These are phyloP conservation scores for Cytospora paraplurivora DNA, from an alignment of 2,329 filamentous ascomycete genomes.

Conservation along the genomic window DNA sequence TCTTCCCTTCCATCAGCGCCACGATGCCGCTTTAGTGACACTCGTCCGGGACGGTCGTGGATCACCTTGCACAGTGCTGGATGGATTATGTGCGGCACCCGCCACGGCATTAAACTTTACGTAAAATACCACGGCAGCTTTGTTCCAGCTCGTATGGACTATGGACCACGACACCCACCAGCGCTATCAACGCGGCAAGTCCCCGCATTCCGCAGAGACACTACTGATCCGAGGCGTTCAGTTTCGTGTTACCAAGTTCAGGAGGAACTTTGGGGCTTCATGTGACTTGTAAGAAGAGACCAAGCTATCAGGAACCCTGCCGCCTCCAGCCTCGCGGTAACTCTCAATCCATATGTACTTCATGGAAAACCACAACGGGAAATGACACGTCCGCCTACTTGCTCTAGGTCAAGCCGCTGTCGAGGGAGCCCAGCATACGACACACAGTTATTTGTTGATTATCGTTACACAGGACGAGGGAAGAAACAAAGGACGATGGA, in stretches of 20 bases:
- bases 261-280: not conserved
- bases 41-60: conserved; percentile 10
- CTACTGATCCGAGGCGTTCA: not conserved
- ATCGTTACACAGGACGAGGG: not conserved
- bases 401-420: not conserved
- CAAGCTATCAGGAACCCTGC: not conserved
- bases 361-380: not conserved
- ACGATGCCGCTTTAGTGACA: conserved; percentile 22
- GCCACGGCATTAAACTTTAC: conserved; percentile 2
- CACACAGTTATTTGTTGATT: not conserved
- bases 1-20: conserved; percentile 23
- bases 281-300: not conserved
- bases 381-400: not conserved
- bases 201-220: not conserved
- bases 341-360: not conserved
- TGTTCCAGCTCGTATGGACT: conserved; percentile 3
- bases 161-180: not conserved
- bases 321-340: not conserved
- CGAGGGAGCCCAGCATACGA: not conserved
- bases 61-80: conserved; percentile 13
- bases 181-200: not conserved
- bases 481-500: not conserved
- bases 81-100: conserved; percentile 3
- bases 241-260: not conserved
- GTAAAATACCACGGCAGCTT: conserved; percentile 10